Base-by-base conservation (phyloP, 1,284 basidiomycete genomes). In the Austroboletus novae-zelandiae region DNA sequence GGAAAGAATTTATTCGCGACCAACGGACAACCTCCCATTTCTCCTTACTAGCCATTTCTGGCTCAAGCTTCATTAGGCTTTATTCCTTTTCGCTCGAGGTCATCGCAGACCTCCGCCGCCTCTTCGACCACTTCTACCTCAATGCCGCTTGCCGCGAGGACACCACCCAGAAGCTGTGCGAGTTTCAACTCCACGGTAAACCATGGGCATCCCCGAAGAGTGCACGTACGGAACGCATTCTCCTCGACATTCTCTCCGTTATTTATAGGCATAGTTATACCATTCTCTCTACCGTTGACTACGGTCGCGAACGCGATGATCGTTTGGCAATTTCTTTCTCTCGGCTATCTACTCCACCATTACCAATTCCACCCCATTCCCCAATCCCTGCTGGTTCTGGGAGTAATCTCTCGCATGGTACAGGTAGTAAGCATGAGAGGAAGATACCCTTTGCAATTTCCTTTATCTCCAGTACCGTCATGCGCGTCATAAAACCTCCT, bases 301-400 rank as follows among this genome's bases (percentile, higher is more conserved):
- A 89, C 64, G 88, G 86, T 18, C 76, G 84, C 49, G 88, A 90
- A 66, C 74, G 72, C 45, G 86, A 89, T 58, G 87, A 90, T 66
- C 78, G 82, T 41, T 62, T 89, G 17, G 79, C 80, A 43, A 77
- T 89, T 61, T 76, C 82, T 18, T 89, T 90, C 67, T 84, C 84
- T 15, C 77, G 73, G 50, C 73, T 80, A 34, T 65, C 56, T 43
- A 43, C 57, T 34, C 67, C 63, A 17, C 49, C 62, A 9, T 55
- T 65, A 27, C 41, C 64, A 36, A 51, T 62, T 17, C 66, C 71
- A 15, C 67, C 74, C 10, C 61, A 67, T 54, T 62, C 68, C 20
- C 62, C 71, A 37, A 61, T 58, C 48, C 64, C 70, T 47, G 67
- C 70, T 55, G 68, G 66, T 47, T 69, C 74, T 43, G 63, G 61